phyloP scores from a whole-genome alignment of 768 basidiomycete genomes.

The Harrya chromipes region DNA sequence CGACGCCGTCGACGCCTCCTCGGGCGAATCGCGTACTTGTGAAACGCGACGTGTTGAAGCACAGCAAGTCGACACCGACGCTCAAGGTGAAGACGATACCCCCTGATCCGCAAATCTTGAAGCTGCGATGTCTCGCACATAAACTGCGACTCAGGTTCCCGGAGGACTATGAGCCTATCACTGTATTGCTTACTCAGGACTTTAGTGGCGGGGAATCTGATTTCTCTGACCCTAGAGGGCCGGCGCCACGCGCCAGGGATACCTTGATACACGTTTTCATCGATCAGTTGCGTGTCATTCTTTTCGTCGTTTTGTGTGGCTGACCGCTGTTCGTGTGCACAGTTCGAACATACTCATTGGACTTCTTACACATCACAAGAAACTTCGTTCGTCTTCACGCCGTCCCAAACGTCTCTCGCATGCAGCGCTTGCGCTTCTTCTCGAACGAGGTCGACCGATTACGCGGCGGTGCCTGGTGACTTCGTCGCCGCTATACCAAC shows the following conservation, averaged over 20 bases:
- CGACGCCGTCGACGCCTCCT: constrained; percentile 32
- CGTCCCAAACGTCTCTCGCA: constrained; percentile 63
- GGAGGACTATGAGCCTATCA: constrained; percentile 40
- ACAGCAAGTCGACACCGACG: constrained; percentile 47
- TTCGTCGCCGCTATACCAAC: constrained; percentile 81
- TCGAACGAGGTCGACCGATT: constrained; percentile 79
- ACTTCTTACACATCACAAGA: constrained; percentile 66
- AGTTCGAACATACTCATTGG: constrained; percentile 91
- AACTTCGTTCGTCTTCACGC: constrained; percentile 40
- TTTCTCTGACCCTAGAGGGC: constrained; percentile 34
- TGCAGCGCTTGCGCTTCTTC: constrained; percentile 68
- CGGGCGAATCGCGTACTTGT: constrained; percentile 18
- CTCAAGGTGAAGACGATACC: constrained; percentile 41
- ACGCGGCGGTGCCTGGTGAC: constrained; percentile 74
- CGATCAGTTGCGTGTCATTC: constrained; percentile 39
- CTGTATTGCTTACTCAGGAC: constrained; percentile 32
- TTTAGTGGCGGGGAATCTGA: constrained; percentile 35
- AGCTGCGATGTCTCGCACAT: constrained; percentile 52
- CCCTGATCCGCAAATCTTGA: constrained; percentile 46
- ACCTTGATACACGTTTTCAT: constrained; percentile 40
- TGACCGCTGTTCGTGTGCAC: constrained; percentile 9
- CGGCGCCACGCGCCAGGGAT: constrained; percentile 31
- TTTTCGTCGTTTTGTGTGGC: neutral
- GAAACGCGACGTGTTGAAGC: constrained; percentile 32
- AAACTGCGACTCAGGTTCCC: constrained; percentile 57